These are phyloP conservation scores for Penicillium chermesinum DNA, from an alignment of 495 filamentous ascomycete genomes.

Conservation along the genomic window DNA sequence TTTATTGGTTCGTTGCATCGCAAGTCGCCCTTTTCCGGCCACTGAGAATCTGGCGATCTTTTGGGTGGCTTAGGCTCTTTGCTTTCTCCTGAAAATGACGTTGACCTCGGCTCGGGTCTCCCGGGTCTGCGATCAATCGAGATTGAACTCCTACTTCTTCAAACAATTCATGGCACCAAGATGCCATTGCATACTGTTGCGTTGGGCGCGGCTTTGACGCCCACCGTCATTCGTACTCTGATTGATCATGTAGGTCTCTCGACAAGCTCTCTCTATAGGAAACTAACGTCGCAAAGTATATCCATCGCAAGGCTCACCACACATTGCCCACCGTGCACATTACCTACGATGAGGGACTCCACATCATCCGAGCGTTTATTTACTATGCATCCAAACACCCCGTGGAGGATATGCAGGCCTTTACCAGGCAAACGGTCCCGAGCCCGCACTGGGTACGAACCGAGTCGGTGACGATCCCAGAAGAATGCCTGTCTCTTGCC, in stretches of 20 bases:
- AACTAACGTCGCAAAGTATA: slow-evolving; percentile 52
- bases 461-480: slow-evolving; percentile 64
- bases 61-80: neutral
- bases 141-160: neutral
- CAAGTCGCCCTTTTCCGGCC: too few species aligned
- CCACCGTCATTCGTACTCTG: slow-evolving; percentile 71
- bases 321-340: slow-evolving; percentile 80
- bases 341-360: slow-evolving; percentile 91
- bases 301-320: slow-evolving; percentile 67
- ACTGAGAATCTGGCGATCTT: neutral
- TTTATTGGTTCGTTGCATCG: too few species aligned
- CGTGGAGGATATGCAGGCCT: slow-evolving; percentile 86
- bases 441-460: slow-evolving; percentile 82
- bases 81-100: neutral
- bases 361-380: slow-evolving; percentile 80
- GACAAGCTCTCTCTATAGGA: neutral
- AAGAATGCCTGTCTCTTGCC: slow-evolving; percentile 53
- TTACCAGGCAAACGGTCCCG: slow-evolving; percentile 85
- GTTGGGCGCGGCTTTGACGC: slow-evolving; percentile 68
- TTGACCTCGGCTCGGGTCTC: neutral
- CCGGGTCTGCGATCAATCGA: too few species aligned
- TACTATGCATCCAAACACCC: slow-evolving; percentile 76
- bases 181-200: slow-evolving; percentile 72
- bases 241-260: slow-evolving; percentile 61
- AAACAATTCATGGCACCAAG: slow-evolving; percentile 9